Base-by-base conservation (phyloP, 345 rosid species). In the Nephelium lappaceum region DNA sequence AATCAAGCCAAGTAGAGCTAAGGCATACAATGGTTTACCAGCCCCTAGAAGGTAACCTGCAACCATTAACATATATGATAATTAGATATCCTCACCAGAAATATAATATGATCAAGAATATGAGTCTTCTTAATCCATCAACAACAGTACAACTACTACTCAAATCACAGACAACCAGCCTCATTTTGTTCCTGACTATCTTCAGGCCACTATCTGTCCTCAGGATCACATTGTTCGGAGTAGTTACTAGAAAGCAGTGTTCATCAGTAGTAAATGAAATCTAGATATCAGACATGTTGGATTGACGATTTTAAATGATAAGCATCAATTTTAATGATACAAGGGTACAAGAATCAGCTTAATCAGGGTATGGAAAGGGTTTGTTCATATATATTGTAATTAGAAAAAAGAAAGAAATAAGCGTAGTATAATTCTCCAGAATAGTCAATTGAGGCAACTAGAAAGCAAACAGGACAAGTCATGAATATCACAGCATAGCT, bases 11-110 rank as follows among this genome's bases (percentile, higher is more conserved):
- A 96, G 86, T 15, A 96, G 78, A 14, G 99, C 97, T 61, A 96
- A 81, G 18, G 98, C 99, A 78, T 93, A 88, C 63, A 87, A 92
- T 61, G 99, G 94, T 90, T 96, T 96, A 18, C 97, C 99, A 78
- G 97, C 86, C n/a, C 90, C 98, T 62, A 96, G 90, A 43, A 96
- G 91, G 82, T 96, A 96, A 51, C 98, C 99, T 96, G 89, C 80
- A 78, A 71, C 10, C 67, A 77, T 45, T 60, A 82, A n/a, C 8
- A 42, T 45, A 49, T 11, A 27, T 2, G 38, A 0, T 73, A 5
- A 42, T 58, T 47, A 78, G 58, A 8, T 7, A 67, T 23, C 45
- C 5, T 21, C 63, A 71, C 4, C 4, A 24, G 38, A 5, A 47
- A 36, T 36, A 65, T 47, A 31, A 31, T 4, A 53, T 25, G 41